These are phyloP conservation scores for Pythium volutum DNA, from an alignment of 352 stramenopile genomes.

Conservation along the genomic window DNA sequence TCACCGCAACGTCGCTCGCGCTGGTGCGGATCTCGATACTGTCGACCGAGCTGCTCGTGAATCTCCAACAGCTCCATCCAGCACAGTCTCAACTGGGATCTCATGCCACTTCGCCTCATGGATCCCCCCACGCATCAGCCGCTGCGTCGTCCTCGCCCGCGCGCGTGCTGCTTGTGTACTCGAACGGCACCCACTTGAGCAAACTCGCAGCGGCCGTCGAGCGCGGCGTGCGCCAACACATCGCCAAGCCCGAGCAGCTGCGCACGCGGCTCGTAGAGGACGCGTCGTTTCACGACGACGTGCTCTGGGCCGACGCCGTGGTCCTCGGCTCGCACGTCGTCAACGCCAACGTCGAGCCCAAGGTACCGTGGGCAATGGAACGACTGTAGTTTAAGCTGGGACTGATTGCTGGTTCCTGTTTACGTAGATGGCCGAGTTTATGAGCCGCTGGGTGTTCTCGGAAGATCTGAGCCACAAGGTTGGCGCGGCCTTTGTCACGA, in stretches of 20 bases:
- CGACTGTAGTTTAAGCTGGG: no score
- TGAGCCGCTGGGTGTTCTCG: constrained; percentile 68
- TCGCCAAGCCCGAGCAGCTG: constrained; percentile 34
- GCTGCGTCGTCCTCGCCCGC: constrained; percentile 8
- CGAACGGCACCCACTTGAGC: constrained; percentile 62
- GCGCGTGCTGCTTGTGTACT: constrained; percentile 72
- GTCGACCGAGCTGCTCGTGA: constrained; percentile 37
- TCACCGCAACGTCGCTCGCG: constrained; percentile 31
- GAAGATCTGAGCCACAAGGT: constrained; percentile 82
- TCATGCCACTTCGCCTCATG: neutral
- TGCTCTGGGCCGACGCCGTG: constrained; percentile 80
- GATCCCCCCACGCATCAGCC: neutral
- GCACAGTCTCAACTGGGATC: neutral
- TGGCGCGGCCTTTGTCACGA: constrained; percentile 82
- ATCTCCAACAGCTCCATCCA: constrained; percentile 28
- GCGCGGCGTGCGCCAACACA: constrained; percentile 34
- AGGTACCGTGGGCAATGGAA: constrained; percentile 41
- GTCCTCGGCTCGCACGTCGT: constrained; percentile 83
- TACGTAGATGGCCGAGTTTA: constrained; percentile 57
- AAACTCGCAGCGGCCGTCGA: constrained; percentile 72
- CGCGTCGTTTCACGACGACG: constrained; percentile 72
- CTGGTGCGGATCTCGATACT: constrained; percentile 40
- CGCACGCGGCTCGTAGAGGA: constrained; percentile 58
- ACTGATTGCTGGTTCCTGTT: no score
- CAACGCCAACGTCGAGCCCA: constrained; percentile 87